Base-by-base conservation (phyloP, 2,329 filamentous ascomycete genomes). In the Aspergillus texensis region DNA sequence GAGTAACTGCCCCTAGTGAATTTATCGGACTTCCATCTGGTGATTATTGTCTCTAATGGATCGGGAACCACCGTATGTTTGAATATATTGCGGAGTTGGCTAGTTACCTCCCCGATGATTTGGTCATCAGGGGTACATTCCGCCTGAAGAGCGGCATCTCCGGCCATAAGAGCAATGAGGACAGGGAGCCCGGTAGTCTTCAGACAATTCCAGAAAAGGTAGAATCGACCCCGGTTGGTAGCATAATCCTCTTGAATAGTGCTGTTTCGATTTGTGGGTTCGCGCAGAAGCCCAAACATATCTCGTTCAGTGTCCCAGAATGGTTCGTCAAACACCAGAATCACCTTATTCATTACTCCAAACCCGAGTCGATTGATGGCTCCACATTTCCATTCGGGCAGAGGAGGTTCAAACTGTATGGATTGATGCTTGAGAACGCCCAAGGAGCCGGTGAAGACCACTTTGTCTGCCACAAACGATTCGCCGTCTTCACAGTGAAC, bases 1-100 rank as follows among this genome's bases (percentile, higher is more conserved):
- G 96, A 99, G 78, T 99, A 99, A 75, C 92, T 97, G 36, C 95
- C 95, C 66, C 91, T 85, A n/a, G 94, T 91, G 76, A 97, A 99
- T 21, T 87, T 89, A 77, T 99, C 95, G 46, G 89, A 91, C 28
- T 89, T 91, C 95, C 95, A 99, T 65, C 94, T 87, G 26, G 95
- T 99, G 48, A 99, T 88, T 54, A 99, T 89, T 2, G 92, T 89
- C 77, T 99, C 94, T 3, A 90, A 81, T 0, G 96, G 95, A 53
- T 88, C 83, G 0, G 94, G 93, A 0, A 97, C 91, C 34, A 83
- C 77, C 57, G 73, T 68, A 66, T 81, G 71, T 61, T 82, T 84
- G 73, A 96, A 97, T 53, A 97, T 88, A 68, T 88, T 88, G 50
- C 89, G 87, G 24, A 98, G 83, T 41, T 96, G 88, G 11, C 86